These are phyloP conservation scores for Phytopythium cucurbitacearum DNA, from an alignment of 352 stramenopile species.

Conservation along the genomic window DNA sequence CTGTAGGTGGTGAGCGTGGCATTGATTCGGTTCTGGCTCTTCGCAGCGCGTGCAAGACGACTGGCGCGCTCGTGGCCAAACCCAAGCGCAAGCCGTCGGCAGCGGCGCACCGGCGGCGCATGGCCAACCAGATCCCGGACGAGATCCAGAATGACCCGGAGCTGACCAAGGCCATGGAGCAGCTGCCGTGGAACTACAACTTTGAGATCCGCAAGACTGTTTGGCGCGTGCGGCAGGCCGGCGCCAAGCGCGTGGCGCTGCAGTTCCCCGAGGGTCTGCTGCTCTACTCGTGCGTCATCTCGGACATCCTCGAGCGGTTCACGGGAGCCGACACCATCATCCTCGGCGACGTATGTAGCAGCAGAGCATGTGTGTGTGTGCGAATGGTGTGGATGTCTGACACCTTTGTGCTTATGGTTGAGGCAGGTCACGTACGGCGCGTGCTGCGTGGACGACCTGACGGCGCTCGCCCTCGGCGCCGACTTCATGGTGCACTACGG, in stretches of 20 bases:
- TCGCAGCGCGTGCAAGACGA: not conserved
- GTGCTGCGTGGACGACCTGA: slow-evolving; percentile 99
- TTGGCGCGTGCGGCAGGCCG: slow-evolving; percentile 90
- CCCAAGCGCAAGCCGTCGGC: slow-evolving; percentile 61
- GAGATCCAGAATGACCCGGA: slow-evolving; percentile 86
- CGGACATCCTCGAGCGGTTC: slow-evolving; percentile 98
- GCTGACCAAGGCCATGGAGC: slow-evolving; percentile 90
- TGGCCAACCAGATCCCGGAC: slow-evolving; percentile 88
- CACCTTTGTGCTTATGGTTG: not conserved
- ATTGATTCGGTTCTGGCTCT: not conserved
- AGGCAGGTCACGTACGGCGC: slow-evolving; percentile 95
- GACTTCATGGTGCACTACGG: slow-evolving; percentile 99
- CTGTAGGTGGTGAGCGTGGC: not conserved
- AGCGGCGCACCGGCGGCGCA: slow-evolving; percentile 52
- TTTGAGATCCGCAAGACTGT: slow-evolving; percentile 99
- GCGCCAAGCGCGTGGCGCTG: slow-evolving; percentile 92
- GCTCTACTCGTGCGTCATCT: slow-evolving; percentile 97
- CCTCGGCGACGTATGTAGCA: slow-evolving; percentile 92
- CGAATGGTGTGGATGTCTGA: slow-evolving; percentile 1
- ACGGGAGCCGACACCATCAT: slow-evolving; percentile 90
- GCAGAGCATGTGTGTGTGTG: not conserved
- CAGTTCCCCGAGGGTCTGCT: slow-evolving; percentile 99
- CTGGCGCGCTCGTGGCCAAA: slow-evolving; percentile 32
- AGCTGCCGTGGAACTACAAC: slow-evolving; percentile 97
- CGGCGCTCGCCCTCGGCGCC: slow-evolving; percentile 91